phyloP scores from a whole-genome alignment of 805 yeast species.

The Diddensiella transvaalensis region DNA sequence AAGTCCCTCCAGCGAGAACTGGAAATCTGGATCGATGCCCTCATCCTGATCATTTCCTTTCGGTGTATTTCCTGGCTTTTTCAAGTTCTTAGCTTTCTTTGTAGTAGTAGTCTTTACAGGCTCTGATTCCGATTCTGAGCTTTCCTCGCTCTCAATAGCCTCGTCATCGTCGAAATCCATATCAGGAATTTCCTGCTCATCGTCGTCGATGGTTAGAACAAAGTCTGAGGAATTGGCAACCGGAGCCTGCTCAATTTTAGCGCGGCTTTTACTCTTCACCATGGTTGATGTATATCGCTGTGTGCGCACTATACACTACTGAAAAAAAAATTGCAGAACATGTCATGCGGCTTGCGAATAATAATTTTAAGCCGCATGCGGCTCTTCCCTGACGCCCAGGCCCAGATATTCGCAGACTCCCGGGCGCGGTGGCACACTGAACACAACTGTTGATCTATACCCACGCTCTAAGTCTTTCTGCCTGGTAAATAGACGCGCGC shows the following conservation, averaged over 20 bases:
- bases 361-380: background rate
- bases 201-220: slow-evolving; percentile 74
- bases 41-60: slow-evolving; percentile 42
- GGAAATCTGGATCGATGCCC: slow-evolving; percentile 65
- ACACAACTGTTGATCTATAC: no score
- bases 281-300: no score
- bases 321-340: background rate
- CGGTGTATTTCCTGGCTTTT: slow-evolving; percentile 27
- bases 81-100: slow-evolving; percentile 17
- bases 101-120: slow-evolving; percentile 20
- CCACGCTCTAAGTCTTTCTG: no score
- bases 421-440: no score
- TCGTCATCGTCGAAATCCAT: slow-evolving; percentile 49
- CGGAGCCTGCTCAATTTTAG: background rate
- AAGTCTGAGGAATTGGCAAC: slow-evolving; percentile 52
- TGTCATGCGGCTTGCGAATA: no score
- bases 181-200: slow-evolving; percentile 65
- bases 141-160: slow-evolving; percentile 12
- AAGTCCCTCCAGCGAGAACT: slow-evolving; percentile 55
- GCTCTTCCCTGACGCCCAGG: no score
- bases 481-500: no score
- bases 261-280: background rate
- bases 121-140: slow-evolving; percentile 14
- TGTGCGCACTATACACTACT: no score
- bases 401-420: no score